A percentile compares a stretch with the other conserved stretches of the same genome.
phyloP scores from a whole-genome alignment of 139 green algal genomes.

The Picochlorum sp. region DNA sequence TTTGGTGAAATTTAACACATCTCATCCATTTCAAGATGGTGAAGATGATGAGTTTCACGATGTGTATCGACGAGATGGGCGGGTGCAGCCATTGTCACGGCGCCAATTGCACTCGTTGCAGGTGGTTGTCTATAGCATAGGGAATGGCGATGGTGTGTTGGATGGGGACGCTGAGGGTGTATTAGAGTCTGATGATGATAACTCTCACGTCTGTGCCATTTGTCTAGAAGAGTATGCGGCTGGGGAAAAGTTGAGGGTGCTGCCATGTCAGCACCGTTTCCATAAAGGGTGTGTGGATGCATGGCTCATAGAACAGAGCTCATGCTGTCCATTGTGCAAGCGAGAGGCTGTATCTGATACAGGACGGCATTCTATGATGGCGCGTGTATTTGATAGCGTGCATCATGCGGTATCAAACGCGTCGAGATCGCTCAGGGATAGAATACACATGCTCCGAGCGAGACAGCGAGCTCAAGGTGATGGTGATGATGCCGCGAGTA shows the following conservation, averaged over 20 bases:
- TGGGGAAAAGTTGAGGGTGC: constrained; percentile 49
- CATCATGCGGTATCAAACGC: too few species aligned
- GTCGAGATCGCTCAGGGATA: too few species aligned
- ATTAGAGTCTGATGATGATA: constrained; percentile 35
- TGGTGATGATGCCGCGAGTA: too few species aligned
- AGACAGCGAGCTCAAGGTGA: too few species aligned
- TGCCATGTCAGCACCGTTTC: constrained; percentile 53
- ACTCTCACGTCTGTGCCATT: constrained; percentile 39
- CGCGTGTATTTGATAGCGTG: too few species aligned
- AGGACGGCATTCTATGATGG: too few species aligned
- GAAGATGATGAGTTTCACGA: neutral
- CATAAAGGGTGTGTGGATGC: constrained; percentile 43
- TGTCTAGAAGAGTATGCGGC: constrained; percentile 49
- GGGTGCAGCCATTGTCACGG: neutral
- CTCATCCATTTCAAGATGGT: neutral
- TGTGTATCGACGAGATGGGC: neutral
- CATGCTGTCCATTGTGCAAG: constrained; percentile 49
- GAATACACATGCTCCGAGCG: too few species aligned
- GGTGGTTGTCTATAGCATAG: neutral
- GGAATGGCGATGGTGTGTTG: neutral
- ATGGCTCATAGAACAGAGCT: constrained; percentile 31
- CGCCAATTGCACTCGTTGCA: constrained; percentile 19
- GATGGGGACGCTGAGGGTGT: constrained; percentile 6
- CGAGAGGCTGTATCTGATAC: too few species aligned
- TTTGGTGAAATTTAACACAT: constrained; percentile 29